Base-by-base conservation (phyloP, 164 flowering plant genomes). In the Aristolochia contorta region DNA sequence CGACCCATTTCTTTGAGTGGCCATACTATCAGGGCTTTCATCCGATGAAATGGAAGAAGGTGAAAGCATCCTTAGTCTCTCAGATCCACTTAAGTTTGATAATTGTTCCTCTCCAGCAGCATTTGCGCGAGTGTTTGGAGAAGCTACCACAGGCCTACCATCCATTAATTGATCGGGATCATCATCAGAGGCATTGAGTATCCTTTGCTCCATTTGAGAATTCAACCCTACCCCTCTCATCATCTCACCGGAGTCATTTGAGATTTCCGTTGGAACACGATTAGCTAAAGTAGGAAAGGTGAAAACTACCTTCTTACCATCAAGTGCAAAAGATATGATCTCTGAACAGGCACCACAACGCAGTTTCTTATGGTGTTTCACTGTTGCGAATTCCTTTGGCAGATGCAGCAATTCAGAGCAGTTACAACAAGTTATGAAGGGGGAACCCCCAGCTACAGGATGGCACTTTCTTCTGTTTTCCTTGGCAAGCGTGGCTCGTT, bases 391-490 rank as follows among this genome's bases (percentile, higher is more conserved):
- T 33, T 68, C 52, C 59, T 75, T 85, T 65, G 96, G 90, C 23
- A 92, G 59, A 62, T 74, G 75, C 57, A 92, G 80, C 70, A 89
- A 63, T 47, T 80, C 80, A 62, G 72, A 89, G 84, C 98, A 92
- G 69, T 71, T 80, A 55, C 46, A 21, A 69, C 98, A 92, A 12
- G 80, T 67, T 18, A 89, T 32, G 66, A 87, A 89, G 30, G 98
- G 98, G 12, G 98, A 80, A 51, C 88, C 98, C 60, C 89, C 86
- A 19, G 78, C 78, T 23, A 84, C 33, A 1, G 98, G 96, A 47
- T 23, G 77, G 64, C 76, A 80, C 43, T 32, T 64, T 3, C 69
- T 76, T 51, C 50, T 62, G 53, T 52, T 65, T 27, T 70, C 62
- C 65, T 71, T 65, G 23, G 74, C 69, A 47, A 57, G 16, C 9